phyloP scores from a whole-genome alignment of 2,329 filamentous ascomycete species.

The Beauveria sp. region DNA sequence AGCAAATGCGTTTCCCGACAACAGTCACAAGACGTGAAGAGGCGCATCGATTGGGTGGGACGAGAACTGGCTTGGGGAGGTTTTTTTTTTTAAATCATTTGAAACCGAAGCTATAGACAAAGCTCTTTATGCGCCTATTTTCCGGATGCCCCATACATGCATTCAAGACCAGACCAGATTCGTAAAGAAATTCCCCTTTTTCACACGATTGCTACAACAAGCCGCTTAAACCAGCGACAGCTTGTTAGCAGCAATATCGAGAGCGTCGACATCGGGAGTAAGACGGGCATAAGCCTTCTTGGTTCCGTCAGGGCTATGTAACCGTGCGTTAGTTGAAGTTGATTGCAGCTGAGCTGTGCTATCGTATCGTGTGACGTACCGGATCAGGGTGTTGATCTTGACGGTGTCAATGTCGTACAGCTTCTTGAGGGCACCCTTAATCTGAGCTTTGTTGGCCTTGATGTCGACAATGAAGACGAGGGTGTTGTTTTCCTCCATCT shows the following conservation, averaged over 20 bases:
- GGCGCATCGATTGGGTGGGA: neutral
- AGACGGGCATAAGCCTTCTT: conserved; percentile 99
- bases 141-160: conserved; percentile 8
- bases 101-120: conserved; percentile 11
- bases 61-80: conserved; percentile 18
- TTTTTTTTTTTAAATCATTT: conserved; percentile 19
- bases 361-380: conserved; percentile 46
- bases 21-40: neutral
- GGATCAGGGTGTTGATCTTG: conserved; percentile 99
- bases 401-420: conserved; percentile 96
- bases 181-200: conserved; percentile 19
- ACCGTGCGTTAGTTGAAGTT: conserved; percentile 13
- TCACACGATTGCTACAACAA: conserved; percentile 14
- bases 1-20: neutral
- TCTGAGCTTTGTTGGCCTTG: conserved; percentile 99
- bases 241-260: conserved; percentile 99
- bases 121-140: conserved; percentile 9
- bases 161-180: conserved; percentile 33
- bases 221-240: conserved; percentile 82
- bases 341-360: neutral
- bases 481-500: conserved; percentile 99
- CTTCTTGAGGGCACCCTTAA: conserved; percentile 97
- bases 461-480: conserved; percentile 95
- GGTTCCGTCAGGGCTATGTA: conserved; percentile 73
- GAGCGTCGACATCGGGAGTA: conserved; percentile 92